A percentile compares a stretch with the other conserved stretches of the same genome.
Conservation (phyloP, 2,329 filamentous ascomycete genomes). For the Cladosporium oxysporum region DNA sequence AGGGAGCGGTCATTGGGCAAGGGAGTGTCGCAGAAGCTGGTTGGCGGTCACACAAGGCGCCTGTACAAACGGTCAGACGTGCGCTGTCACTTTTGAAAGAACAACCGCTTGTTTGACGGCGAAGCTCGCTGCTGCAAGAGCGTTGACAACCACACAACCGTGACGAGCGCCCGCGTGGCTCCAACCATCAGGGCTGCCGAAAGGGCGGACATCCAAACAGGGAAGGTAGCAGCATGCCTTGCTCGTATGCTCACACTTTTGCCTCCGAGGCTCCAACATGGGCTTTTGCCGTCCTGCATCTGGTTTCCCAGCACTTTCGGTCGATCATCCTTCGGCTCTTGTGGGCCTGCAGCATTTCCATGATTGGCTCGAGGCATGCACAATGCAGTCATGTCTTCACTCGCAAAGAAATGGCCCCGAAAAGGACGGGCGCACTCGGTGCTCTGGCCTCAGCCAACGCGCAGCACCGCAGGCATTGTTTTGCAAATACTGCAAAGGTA, state of each 20-base stretch:
- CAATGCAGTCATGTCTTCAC: constrained; percentile 9
- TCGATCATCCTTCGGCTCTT: background rate
- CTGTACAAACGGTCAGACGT: constrained; percentile 19
- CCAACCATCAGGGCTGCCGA: constrained; percentile 8
- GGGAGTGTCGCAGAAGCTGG: constrained; percentile 9
- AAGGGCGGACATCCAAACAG: constrained; percentile 8
- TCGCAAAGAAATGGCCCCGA: background rate
- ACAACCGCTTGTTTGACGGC: constrained; percentile 19
- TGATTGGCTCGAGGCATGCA: constrained; percentile 14
- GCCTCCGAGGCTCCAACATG: constrained; percentile 10
- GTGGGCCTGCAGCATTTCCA: constrained; percentile 2
- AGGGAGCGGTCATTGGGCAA: constrained; percentile 6
- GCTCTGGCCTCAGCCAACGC: constrained; percentile 5
- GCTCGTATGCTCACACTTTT: constrained; percentile 11
- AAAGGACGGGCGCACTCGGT: constrained; percentile 10
- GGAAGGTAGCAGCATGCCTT: constrained; percentile 9
- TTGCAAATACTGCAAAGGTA: background rate
- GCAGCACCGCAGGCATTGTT: constrained; percentile 8
- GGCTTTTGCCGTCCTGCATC: constrained; percentile 7
- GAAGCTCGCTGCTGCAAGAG: constrained; percentile 19
- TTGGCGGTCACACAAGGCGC: constrained; percentile 16
- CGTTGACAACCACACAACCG: constrained; percentile 10
- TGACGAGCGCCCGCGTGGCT: constrained; percentile 12
- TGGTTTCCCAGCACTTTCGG: constrained; percentile 3
- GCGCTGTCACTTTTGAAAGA: constrained; percentile 8